Percentiles rank a stretch among this genome's conserved stretches.
Conservation (phyloP, 768 basidiomycete species). For the Boletus vinaceobasis region DNA sequence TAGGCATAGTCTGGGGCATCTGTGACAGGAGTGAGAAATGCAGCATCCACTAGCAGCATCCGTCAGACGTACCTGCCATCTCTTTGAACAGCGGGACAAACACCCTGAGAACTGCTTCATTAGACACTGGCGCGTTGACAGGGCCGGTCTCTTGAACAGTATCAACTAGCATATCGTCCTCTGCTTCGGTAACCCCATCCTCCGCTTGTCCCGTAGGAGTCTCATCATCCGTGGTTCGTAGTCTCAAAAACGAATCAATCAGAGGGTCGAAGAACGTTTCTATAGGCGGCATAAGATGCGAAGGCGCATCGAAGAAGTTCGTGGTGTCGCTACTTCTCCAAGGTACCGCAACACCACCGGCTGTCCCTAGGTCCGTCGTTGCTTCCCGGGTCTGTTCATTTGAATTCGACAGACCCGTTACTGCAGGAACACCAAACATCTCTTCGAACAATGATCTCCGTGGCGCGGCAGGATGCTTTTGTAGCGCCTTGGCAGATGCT, state of each 20-base stretch:
- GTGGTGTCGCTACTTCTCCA: slow-evolving; percentile 43
- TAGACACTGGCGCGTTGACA: slow-evolving; percentile 35
- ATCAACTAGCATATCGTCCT: slow-evolving; percentile 46
- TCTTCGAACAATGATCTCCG: slow-evolving; percentile 78
- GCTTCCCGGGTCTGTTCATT: slow-evolving; percentile 16
- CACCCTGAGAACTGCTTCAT: slow-evolving; percentile 52
- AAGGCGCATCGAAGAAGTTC: slow-evolving; percentile 61
- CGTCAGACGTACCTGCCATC: slow-evolving; percentile 39
- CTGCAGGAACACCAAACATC: slow-evolving; percentile 81
- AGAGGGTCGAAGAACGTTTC: slow-evolving; percentile 67
- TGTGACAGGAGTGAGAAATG: slow-evolving; percentile 9
- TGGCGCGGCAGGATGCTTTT: slow-evolving; percentile 29
- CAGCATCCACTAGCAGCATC: not conserved
- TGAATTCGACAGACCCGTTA: slow-evolving; percentile 35
- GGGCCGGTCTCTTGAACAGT: slow-evolving; percentile 14
- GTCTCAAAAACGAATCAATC: slow-evolving; percentile 45
- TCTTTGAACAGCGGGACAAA: slow-evolving; percentile 64
- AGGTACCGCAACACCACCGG: slow-evolving; percentile 20
- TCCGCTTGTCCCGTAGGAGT: slow-evolving; percentile 11
- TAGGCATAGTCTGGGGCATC: slow-evolving; percentile 25
- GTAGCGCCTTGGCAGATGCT: slow-evolving; percentile 37
- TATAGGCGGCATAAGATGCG: slow-evolving; percentile 75
- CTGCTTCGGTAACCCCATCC: slow-evolving; percentile 31
- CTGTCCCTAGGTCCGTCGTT: slow-evolving; percentile 11
- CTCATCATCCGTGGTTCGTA: slow-evolving; percentile 25